Conservation (phyloP, 1,284 basidiomycete species). For the Acaromyces ingoldii region DNA sequence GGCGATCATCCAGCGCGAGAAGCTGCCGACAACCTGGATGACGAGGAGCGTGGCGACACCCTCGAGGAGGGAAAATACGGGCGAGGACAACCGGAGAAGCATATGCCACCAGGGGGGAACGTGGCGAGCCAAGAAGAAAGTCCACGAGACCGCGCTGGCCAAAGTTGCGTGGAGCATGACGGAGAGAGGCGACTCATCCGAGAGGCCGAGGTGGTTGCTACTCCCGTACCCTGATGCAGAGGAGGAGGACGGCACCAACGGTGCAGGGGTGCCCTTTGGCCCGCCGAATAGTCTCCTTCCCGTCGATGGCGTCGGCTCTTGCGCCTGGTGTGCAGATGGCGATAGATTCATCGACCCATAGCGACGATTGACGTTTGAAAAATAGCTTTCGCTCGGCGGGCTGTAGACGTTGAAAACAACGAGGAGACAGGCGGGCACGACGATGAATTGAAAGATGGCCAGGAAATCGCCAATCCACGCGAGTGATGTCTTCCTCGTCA, state of each 20-base stretch:
- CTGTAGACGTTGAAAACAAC: conserved; percentile 46
- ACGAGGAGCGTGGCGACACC: conserved; percentile 48
- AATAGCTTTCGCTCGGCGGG: conserved; percentile 26
- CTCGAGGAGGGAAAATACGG: conserved; percentile 47
- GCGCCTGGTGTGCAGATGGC: too few relatives aligned
- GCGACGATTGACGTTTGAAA: conserved; percentile 9
- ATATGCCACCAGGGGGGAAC: conserved; percentile 46
- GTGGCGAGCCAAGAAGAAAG: conserved; percentile 31
- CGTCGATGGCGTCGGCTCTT: neutral
- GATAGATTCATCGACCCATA: neutral
- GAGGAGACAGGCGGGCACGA: conserved; percentile 42
- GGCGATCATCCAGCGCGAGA: conserved; percentile 41
- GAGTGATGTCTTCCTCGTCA: conserved; percentile 27
- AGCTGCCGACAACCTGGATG: conserved; percentile 28
- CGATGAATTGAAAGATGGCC: conserved; percentile 42
- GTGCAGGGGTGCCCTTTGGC: neutral
- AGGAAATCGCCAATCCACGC: conserved; percentile 34
- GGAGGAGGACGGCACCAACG: neutral
- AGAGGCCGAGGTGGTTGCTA: neutral
- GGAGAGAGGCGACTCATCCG: too few relatives aligned
- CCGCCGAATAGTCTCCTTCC: neutral
- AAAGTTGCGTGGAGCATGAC: neutral
- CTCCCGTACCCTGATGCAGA: too few relatives aligned
- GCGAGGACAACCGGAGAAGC: conserved; percentile 38
- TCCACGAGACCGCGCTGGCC: conserved; percentile 19